Conservation (phyloP, 179 eudicot genomes). For the Spergularia azorica region DNA sequence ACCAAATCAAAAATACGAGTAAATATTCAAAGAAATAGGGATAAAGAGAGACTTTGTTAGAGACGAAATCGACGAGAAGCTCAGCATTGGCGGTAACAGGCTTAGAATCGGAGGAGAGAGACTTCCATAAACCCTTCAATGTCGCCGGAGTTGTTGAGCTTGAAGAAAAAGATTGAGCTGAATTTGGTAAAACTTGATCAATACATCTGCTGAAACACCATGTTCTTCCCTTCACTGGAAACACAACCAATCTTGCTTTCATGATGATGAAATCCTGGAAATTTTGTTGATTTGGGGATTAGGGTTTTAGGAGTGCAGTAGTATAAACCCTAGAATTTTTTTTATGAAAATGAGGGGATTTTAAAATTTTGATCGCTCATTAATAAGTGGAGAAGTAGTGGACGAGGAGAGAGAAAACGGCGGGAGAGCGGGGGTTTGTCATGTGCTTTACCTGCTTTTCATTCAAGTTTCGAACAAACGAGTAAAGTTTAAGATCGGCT, state of each 20-base stretch:
- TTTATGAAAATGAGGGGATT: too few species aligned
- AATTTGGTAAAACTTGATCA: slow-evolving; percentile 34
- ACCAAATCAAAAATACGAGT: background rate
- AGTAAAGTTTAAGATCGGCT: too few species aligned
- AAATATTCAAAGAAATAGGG: background rate
- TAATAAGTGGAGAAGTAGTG: too few species aligned
- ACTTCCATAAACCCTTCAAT: slow-evolving; percentile 56
- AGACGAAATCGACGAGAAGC: slow-evolving; percentile 68
- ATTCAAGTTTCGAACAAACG: too few species aligned
- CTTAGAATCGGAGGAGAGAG: slow-evolving; percentile 42
- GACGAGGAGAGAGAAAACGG: too few species aligned
- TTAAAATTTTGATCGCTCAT: too few species aligned
- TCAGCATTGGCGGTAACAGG: slow-evolving; percentile 60
- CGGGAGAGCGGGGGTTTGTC: too few species aligned
- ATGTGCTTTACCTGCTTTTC: too few species aligned
- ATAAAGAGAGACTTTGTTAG: slow-evolving; percentile 57
- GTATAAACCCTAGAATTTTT: slow-evolving; percentile 21
- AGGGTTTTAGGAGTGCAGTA: background rate
- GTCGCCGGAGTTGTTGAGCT: slow-evolving; percentile 49
- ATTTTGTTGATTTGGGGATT: background rate
- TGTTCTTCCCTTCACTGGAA: slow-evolving; percentile 82
- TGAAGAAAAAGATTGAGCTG: slow-evolving; percentile 33
- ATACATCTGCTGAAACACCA: slow-evolving; percentile 87
- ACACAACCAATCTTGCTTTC: slow-evolving; percentile 80
- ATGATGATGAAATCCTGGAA: slow-evolving; percentile 27